phyloP scores from a whole-genome alignment of 495 filamentous ascomycete genomes.

The Xylaria flabelliformis region DNA sequence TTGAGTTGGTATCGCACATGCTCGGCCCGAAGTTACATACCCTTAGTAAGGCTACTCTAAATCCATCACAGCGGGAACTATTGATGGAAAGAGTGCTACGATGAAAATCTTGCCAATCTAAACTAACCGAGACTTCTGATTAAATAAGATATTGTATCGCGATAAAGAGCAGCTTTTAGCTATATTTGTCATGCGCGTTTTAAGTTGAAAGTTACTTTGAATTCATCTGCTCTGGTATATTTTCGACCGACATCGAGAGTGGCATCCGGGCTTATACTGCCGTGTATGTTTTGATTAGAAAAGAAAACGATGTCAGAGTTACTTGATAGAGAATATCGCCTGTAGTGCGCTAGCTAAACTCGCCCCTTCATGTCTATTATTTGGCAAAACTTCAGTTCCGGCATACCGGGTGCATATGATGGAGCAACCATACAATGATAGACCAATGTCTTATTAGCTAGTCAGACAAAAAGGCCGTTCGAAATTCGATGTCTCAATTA shows the following conservation, averaged over 20 bases:
- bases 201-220: background rate
- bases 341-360: background rate
- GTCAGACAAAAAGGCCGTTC: background rate
- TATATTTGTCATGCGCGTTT: background rate
- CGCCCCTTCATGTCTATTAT: background rate
- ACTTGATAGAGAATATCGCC: background rate
- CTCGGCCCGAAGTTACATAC: conserved; percentile 5
- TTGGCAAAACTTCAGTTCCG: background rate
- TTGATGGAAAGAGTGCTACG: background rate
- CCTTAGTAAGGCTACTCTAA: background rate
- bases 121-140: background rate
- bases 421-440: background rate
- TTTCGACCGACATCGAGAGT: background rate
- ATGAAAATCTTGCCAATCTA: background rate
- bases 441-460: background rate
- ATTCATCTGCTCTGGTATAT: background rate
- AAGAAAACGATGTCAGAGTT: background rate
- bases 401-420: background rate
- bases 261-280: background rate
- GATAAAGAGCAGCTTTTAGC: background rate
- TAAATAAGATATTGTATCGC: background rate
- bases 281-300: background rate
- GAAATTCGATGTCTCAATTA: background rate
- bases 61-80: background rate
- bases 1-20: background rate